Evolutionary conservation across 2,329 filamentous ascomycete species (phyloP).

Genomic region (Aspergillus ibericus): DNA sequence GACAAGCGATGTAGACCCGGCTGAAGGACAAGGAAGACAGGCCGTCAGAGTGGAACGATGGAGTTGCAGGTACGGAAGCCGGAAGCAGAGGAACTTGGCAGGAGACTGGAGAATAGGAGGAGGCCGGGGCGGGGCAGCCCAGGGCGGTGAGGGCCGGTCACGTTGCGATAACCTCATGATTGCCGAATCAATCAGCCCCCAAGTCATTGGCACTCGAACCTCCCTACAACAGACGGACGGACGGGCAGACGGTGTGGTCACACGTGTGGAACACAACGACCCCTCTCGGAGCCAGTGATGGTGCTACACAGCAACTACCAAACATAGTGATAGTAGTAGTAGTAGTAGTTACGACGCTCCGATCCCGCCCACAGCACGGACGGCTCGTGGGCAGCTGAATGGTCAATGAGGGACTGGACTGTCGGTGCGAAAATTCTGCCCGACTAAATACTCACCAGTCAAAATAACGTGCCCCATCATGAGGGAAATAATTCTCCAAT

Average conservation of each 20-base stretch:
- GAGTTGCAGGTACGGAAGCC: not conserved
- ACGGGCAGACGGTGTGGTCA: no score
- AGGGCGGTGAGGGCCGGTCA: not conserved
- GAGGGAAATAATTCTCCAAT: not conserved
- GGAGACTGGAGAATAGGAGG: constrained; percentile 4
- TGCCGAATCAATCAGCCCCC: not conserved
- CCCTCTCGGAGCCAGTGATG: not conserved
- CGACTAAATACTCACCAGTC: not conserved
- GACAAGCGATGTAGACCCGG: not conserved
- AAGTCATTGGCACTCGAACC: not conserved
- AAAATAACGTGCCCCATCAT: not conserved
- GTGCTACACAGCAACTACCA: not conserved
- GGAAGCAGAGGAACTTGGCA: not conserved
- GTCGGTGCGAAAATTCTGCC: not conserved
- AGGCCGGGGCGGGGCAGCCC: constrained; percentile 1
- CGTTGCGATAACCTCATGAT: not conserved
- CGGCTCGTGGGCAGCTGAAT: not conserved
- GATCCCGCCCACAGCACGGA: not conserved
- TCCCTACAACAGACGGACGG: not conserved
- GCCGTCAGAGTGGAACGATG: not conserved
- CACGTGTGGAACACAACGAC: not conserved
- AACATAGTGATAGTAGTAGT: not conserved
- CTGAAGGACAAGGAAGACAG: constrained; percentile 3
- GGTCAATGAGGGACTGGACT: not conserved
- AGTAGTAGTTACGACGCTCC: not conserved